Evolutionary conservation across 495 filamentous ascomycete genomes (phyloP).

Genomic region (Penicillium psychrofluorescens): DNA sequence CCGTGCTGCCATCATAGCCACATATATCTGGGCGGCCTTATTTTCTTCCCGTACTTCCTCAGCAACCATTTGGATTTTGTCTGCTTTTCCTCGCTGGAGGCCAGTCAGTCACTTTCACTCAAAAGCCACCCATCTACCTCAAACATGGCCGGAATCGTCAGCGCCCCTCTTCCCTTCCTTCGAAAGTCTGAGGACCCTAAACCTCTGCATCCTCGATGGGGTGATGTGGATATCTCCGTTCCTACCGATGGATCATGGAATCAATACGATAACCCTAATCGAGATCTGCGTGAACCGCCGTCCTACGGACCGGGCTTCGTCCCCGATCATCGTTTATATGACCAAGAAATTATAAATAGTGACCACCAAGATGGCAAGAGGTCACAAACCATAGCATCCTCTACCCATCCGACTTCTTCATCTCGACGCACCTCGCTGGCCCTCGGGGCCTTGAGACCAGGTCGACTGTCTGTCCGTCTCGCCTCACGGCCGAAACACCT

Average conservation of each 20-base stretch:
- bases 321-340: not conserved
- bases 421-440: constrained; percentile 19
- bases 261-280: constrained; percentile 30
- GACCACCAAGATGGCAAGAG: not conserved
- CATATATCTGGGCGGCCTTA: not conserved
- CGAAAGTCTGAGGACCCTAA: constrained; percentile 21
- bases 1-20: not conserved
- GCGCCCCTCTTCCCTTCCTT: constrained; percentile 24
- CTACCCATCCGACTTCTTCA: constrained; percentile 1
- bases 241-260: constrained; percentile 37
- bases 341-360: constrained; percentile 3
- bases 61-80: constrained; percentile 5
- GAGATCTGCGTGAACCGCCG: constrained; percentile 7
- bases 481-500: constrained; percentile 18
- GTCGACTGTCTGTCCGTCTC: constrained; percentile 28
- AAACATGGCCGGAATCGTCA: constrained; percentile 25
- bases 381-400: constrained; percentile 1
- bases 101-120: not conserved
- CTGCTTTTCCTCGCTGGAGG: not conserved
- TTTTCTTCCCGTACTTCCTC: not conserved
- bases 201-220: constrained; percentile 33
- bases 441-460: constrained; percentile 16
- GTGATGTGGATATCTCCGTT: constrained; percentile 29
- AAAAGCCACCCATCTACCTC: not conserved
- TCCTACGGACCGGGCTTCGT: constrained; percentile 21